Base-by-base conservation (phyloP, 2,329 filamentous ascomycete species). In the Cladorrhinum sp. region DNA sequence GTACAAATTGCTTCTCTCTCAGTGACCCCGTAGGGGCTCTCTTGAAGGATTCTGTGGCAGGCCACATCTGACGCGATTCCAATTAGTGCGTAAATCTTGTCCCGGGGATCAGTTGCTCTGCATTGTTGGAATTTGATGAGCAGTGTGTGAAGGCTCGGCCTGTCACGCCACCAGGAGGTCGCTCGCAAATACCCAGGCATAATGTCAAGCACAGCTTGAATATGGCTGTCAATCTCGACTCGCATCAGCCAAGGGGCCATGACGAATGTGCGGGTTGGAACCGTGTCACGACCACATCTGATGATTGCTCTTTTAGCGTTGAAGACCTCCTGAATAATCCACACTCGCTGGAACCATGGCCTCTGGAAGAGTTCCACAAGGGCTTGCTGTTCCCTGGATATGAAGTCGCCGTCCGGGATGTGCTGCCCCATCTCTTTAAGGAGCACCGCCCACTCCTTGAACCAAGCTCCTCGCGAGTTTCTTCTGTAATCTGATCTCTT, bases 321-420 rank as follows among this genome's bases (percentile, higher is more conserved):
- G 9, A 60, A 60, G 16, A 57, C 58, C 20, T 63, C 58, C 23
- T 60, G 57, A 7, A 63, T 8, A 28, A 63, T 52, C 58, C 61
- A 63, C 10, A 63, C 58, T 10, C 61, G 55, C 1, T 39, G 33
- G 20, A 60, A 63, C 61, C 57, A 63, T 1, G 61, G 23, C 16
- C 54, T 26, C 26, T 28, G 4, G 26, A 28, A 28, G 26, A 28
- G 26, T 28, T 28, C 4, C 4, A 28, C 9, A 28, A 28, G 26
- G 9, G 26, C 26, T 28, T 9, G 26, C 4, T 9, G 26, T 9
- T 9, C 26, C 26, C 26, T 28, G 14, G 21, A 28, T 10, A 54
- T 59, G 36, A 55, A 49, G 6, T 33, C 24, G 20, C 23, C 51
- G 3, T 21, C 20, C 9, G 46, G 48, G 21, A 33, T 54, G 18